Evolutionary conservation across 495 filamentous ascomycete species (phyloP).

Genomic region (Penicillium steckii): DNA sequence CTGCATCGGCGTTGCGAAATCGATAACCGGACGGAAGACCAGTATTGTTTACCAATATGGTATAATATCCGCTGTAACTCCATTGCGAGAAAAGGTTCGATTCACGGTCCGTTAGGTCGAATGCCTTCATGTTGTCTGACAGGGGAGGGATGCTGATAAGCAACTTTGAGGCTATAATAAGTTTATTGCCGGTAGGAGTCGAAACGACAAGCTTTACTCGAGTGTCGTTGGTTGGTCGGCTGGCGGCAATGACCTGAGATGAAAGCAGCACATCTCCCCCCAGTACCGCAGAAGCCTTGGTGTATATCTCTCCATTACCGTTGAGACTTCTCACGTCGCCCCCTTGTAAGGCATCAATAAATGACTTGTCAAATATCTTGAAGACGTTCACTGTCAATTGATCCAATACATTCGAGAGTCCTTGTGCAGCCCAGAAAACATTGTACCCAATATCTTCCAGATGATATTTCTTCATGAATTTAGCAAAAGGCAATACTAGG

Average conservation of each 20-base stretch:
- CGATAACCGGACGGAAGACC: constrained; percentile 9
- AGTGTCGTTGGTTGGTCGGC: constrained; percentile 15
- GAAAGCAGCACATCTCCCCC: constrained; percentile 26
- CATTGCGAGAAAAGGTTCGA: constrained; percentile 39
- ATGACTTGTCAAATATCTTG: constrained; percentile 9
- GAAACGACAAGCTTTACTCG: constrained; percentile 17
- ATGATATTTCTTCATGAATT: constrained; percentile 47
- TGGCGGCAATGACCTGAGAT: not conserved
- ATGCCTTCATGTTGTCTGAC: constrained; percentile 27
- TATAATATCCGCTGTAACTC: constrained; percentile 15
- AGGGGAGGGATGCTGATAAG: constrained; percentile 37
- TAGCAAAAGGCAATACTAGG: constrained; percentile 45
- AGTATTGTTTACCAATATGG: constrained; percentile 14
- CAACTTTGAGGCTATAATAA: constrained; percentile 43
- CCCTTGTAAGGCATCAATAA: not conserved
- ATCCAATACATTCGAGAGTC: constrained; percentile 25
- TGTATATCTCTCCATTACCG: constrained; percentile 39
- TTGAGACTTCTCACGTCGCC: not conserved
- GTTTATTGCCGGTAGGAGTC: constrained; percentile 34
- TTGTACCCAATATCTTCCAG: constrained; percentile 23
- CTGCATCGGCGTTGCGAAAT: constrained; percentile 5
- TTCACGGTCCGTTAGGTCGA: constrained; percentile 38
- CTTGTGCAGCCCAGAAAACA: constrained; percentile 24
- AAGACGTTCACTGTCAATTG: constrained; percentile 21
- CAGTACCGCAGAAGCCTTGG: constrained; percentile 27